Base-by-base conservation (phyloP, 2,329 filamentous ascomycete genomes). In the Pseudocercospora eumusae region DNA sequence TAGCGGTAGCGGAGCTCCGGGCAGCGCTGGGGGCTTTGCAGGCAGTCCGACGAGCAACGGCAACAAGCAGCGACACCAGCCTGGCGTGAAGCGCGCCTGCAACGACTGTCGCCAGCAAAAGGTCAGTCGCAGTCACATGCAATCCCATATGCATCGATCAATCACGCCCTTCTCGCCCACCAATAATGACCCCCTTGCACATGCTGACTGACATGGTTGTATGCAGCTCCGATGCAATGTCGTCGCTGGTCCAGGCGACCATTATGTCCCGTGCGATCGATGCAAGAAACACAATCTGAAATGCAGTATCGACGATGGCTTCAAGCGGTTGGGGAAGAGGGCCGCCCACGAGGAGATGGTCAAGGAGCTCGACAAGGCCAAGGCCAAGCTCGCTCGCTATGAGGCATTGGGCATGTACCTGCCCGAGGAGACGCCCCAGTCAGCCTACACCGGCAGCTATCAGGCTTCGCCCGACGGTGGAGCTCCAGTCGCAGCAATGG, bases 61-160 rank as follows among this genome's bases (percentile, higher is more conserved):
- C 57, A 64, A 54, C 56, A 72, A 70, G 59, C 63, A 53, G 27
- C 59, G 70, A 60, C 73, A 75, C 49, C 72, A 74, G 64, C 73
- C 73, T 1, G 85, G 86, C 62, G 84, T 86, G 81, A 86, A 93
- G 79, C 83, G 91, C 70, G 90, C 90, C 5, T 93, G 90, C 77
- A 93, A 93, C 73, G 90, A 93, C 76, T 93, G 90, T 74, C 84
- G 90, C 64, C 90, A 93, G 78, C 90, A 93, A 77, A 93, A 93
- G 82, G 90, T 91, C 83, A 52, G 72, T 60, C 56, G 13, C 42
- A 28, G 56, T 23, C 56, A 28, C 44, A 49, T 49, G 20, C 44
- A 21, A 25, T 49, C 44, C 44, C 44, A 13, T 20, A 2, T n/a
- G 11, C 27, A 31, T 54, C 27, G 11, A 33, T 33, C 31, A 33